Evolutionary conservation across 73 alveolate species (phyloP), one percentile per base, ranked within the genome.

Genomic region (Paramecium octaurelia): DNA sequence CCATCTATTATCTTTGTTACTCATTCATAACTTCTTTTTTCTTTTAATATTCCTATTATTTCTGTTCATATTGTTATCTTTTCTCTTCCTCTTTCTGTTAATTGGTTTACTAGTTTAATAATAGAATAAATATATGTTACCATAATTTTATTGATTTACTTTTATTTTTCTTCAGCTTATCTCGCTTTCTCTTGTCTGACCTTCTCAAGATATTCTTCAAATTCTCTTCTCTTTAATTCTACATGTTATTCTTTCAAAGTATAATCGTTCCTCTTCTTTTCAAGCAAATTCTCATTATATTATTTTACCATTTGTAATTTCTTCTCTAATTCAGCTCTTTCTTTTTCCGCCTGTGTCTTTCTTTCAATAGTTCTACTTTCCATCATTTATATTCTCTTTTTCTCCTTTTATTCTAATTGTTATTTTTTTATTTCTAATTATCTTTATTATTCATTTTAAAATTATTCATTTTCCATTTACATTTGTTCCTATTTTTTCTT

Each of bases 161-260:
- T 23, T 42, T 80, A 48, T 80, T 80, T 80, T 2, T 48, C 43
- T 48, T 80, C 91, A 2, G 91, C 91, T 35, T 80, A 80, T 80
- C 20, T 80, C 0, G 46, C 46, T 80, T 80, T 80, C 0, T 80
- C 70, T 44, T 6, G 12, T 46, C 36, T 80, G 12, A 44, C 64
- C 10, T 46, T 44, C 24, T 80, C 91, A 20, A 80, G 73, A 80
- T 44, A 80, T 11, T 80, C 57, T 80, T 80, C 91, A 80, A 80
- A 80, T 48, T 80, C 91, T 48, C 50, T 80, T 27, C 91, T 80
- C n/a, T 80, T 80, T 1, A 44, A 24, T 46, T 80, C 91, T 44
- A 64, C 91, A 20, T 40, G 31, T 4, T 21, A 24, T 48, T 80
- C 91, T 27, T 80, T 80, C 16, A 14, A 16, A 31, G 6, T 42